A percentile compares a stretch with the other conserved stretches of the same genome.
Evolutionary conservation across 1,139 yeast genomes (phyloP).

Genomic region (Magnusiomyces starmeri): DNA sequence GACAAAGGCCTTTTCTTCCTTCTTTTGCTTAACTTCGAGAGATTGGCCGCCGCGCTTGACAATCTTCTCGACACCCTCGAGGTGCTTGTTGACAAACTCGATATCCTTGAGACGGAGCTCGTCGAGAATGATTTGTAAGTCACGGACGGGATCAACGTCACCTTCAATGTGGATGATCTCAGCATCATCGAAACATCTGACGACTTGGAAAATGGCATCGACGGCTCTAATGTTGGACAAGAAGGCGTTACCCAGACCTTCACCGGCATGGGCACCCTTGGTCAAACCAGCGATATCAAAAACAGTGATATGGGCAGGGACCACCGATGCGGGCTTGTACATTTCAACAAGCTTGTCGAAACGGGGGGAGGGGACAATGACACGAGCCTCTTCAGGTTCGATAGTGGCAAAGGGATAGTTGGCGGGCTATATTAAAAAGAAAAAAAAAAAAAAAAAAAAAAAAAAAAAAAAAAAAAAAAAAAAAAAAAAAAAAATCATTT

Average conservation of each 20-base stretch:
- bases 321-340: slow-evolving; percentile 78
- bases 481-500: background rate
- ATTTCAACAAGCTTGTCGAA: slow-evolving; percentile 65
- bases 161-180: slow-evolving; percentile 97
- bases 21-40: slow-evolving; percentile 87
- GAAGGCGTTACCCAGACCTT: slow-evolving; percentile 97
- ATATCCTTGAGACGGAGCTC: slow-evolving; percentile 95
- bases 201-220: slow-evolving; percentile 96
- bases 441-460: background rate
- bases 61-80: slow-evolving; percentile 79
- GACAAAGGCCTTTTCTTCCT: slow-evolving; percentile 82
- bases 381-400: slow-evolving; percentile 98
- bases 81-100: slow-evolving; percentile 86
- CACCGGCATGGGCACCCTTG: slow-evolving; percentile 96
- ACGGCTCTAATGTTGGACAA: slow-evolving; percentile 96
- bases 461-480: background rate
- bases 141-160: slow-evolving; percentile 94
- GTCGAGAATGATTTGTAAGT: slow-evolving; percentile 82
- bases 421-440: slow-evolving; percentile 50
- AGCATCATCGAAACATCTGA: slow-evolving; percentile 96
- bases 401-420: slow-evolving; percentile 97
- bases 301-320: slow-evolving; percentile 89
- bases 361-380: slow-evolving; percentile 88
- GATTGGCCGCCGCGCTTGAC: slow-evolving; percentile 90
- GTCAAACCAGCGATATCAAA: slow-evolving; percentile 98